phyloP scores from a whole-genome alignment of 2,329 filamentous ascomycete genomes.

The Purpureocillium takamizusanense region DNA sequence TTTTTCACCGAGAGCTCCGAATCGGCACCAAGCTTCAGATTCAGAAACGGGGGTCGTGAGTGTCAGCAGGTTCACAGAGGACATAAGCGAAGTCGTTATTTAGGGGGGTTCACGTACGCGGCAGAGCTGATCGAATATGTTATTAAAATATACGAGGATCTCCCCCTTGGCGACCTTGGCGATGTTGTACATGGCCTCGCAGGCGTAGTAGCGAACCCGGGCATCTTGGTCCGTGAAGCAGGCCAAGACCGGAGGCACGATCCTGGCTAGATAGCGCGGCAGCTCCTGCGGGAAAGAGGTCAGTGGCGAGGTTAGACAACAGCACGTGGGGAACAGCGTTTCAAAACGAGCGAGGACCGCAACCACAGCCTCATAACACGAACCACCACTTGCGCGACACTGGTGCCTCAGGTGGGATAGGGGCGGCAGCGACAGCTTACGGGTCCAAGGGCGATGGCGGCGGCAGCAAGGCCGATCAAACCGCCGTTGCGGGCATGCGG shows the following conservation, averaged over 20 bases:
- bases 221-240: conserved; percentile 99
- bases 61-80: conserved; percentile 1
- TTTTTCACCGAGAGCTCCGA: conserved; percentile 97
- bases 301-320: conserved; percentile 1
- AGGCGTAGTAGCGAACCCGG: conserved; percentile 93
- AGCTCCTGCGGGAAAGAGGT: conserved; percentile 54
- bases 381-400: too few relatives aligned
- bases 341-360: too few relatives aligned
- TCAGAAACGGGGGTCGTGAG: background rate
- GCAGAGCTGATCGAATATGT: conserved; percentile 94
- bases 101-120: conserved; percentile 50
- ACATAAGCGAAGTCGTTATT: background rate
- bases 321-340: too few relatives aligned
- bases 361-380: too few relatives aligned
- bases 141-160: conserved; percentile 94
- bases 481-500: conserved; percentile 95
- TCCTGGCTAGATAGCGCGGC: conserved; percentile 82
- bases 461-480: conserved; percentile 88
- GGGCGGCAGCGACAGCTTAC: conserved; percentile 43
- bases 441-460: conserved; percentile 86
- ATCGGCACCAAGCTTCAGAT: conserved; percentile 74
- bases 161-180: conserved; percentile 98
- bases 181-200: conserved; percentile 99
- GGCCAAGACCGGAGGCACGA: conserved; percentile 90
- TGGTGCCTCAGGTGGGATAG: too few relatives aligned